These are phyloP conservation scores for Gastrodia elata DNA, from an alignment of 106 monocot species.

Conservation along the genomic window DNA sequence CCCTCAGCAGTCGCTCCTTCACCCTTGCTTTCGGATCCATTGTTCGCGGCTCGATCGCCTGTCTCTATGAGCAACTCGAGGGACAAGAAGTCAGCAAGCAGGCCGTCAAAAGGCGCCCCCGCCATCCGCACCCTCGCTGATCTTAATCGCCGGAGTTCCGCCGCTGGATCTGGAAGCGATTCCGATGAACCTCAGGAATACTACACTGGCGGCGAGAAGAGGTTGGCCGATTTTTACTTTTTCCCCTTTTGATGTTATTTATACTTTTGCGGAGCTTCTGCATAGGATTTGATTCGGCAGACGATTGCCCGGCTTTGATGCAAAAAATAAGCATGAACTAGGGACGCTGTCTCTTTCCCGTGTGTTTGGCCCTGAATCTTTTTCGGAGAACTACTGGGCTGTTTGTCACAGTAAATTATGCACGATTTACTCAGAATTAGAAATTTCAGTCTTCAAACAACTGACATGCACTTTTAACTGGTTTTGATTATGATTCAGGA, in stretches of 20 bases:
- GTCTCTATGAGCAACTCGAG: conserved; percentile 9
- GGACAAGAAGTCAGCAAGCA: conserved; percentile 20
- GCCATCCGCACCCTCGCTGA: conserved; percentile 74
- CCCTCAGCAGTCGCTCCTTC: not conserved
- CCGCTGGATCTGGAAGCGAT: conserved; percentile 45
- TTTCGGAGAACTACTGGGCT: not conserved
- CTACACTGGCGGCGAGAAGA: conserved; percentile 88
- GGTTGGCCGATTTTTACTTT: conserved; percentile 25
- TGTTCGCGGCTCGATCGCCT: not conserved
- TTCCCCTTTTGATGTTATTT: not conserved
- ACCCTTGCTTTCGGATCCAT: not conserved
- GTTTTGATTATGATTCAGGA: no score
- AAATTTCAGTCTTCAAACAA: no score
- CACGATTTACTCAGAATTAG: no score
- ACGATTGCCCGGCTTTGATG: not conserved
- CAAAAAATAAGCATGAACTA: not conserved
- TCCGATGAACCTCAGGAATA: conserved; percentile 74
- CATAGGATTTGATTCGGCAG: not conserved
- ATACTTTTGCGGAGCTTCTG: no score
- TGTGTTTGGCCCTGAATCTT: not conserved
- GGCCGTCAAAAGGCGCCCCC: conserved; percentile 20
- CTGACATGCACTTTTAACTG: no score
- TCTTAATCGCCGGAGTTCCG: conserved; percentile 40
- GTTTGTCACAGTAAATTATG: no score
- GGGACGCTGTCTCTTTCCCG: not conserved